Base-by-base conservation (phyloP, 139 green algal species). In the Micractinium conductrix region DNA sequence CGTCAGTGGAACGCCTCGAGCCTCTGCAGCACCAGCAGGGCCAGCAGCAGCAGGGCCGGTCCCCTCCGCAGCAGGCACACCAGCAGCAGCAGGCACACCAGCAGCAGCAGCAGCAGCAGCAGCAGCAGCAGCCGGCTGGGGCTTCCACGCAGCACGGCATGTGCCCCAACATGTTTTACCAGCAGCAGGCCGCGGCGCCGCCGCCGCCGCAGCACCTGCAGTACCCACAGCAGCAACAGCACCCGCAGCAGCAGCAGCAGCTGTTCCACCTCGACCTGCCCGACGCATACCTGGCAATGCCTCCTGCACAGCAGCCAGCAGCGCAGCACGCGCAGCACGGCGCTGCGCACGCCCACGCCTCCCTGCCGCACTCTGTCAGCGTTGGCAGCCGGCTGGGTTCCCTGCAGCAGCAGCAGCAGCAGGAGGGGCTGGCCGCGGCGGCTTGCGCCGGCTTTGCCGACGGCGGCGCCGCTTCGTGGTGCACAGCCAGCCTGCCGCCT, bases 221-320 rank as follows among this genome's bases (percentile, higher is more conserved):
- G 58, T 28, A 67, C 26, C 58, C n/a, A 28, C 58, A 67, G 58
- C 58, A 28, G 33, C 63, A 38, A 3, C 63, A 43, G 63, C 63
- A 38, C 26, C 63, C 40, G n/a, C n/a, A 71, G n/a, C 33, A 40
- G 33, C 65, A 72, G n/a, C 65, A 44, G 33, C 43, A 30, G 12
- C 33, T 80, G 73, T 33, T 80, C n/a, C 50, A 80, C 73, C n/a
- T 80, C n/a, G 73, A 80, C 65, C 65, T 72, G 12, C 65, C 65
- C 65, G n/a, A n/a, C n/a, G n/a, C n/a, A n/a, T n/a, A n/a, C n/a
- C n/a, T n/a, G n/a, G n/a, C n/a, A n/a, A n/a, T n/a, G n/a, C n/a
- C n/a, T n/a, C n/a, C n/a, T n/a, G n/a, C n/a, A n/a, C 65, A 38
- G 1, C 33, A 33, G 14, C 17, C 35, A 22, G 65, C n/a, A 30